These are phyloP conservation scores for Suillus americanus DNA, from an alignment of 768 basidiomycete species.

Conservation along the genomic window DNA sequence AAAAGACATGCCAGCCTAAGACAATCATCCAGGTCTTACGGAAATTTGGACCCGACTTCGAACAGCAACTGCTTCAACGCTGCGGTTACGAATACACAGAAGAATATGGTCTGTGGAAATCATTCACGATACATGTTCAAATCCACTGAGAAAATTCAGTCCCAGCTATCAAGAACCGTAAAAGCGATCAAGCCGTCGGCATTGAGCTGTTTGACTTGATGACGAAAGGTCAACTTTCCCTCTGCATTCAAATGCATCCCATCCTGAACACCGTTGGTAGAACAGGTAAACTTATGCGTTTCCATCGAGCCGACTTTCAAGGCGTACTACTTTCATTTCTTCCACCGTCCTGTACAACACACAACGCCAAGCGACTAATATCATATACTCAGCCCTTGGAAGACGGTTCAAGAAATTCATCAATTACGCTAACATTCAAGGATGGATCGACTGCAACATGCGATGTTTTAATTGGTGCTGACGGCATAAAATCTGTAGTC, in stretches of 20 bases:
- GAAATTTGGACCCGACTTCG: slow-evolving; percentile 19
- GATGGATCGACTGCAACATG: slow-evolving; percentile 61
- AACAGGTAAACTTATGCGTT: slow-evolving; percentile 46
- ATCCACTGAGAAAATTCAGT: slow-evolving; percentile 35
- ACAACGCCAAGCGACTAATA: slow-evolving; percentile 58
- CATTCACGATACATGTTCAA: no score
- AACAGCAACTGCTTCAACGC: slow-evolving; percentile 16
- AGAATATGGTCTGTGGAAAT: slow-evolving; percentile 17
- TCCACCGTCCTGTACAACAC: slow-evolving; percentile 43
- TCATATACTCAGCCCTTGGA: slow-evolving; percentile 46
- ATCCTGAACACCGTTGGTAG: slow-evolving; percentile 4
- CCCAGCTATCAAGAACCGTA: slow-evolving; percentile 53
- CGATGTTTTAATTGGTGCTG: slow-evolving; percentile 68
- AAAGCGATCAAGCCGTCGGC: slow-evolving; percentile 58
- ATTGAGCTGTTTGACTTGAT: slow-evolving; percentile 53
- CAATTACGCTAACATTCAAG: slow-evolving; percentile 53
- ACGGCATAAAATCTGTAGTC: slow-evolving; percentile 62
- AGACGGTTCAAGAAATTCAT: slow-evolving; percentile 22
- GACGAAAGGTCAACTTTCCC: slow-evolving; percentile 48
- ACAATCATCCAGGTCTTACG: slow-evolving; percentile 18
- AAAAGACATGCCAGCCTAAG: background rate
- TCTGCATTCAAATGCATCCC: background rate
- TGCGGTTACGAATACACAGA: slow-evolving; percentile 23
- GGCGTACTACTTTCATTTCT: slow-evolving; percentile 51
- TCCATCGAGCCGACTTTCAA: slow-evolving; percentile 74